These are phyloP conservation scores for Metroxylon sagu DNA, from an alignment of 176 grass and related monocot genomes.

Conservation along the genomic window DNA sequence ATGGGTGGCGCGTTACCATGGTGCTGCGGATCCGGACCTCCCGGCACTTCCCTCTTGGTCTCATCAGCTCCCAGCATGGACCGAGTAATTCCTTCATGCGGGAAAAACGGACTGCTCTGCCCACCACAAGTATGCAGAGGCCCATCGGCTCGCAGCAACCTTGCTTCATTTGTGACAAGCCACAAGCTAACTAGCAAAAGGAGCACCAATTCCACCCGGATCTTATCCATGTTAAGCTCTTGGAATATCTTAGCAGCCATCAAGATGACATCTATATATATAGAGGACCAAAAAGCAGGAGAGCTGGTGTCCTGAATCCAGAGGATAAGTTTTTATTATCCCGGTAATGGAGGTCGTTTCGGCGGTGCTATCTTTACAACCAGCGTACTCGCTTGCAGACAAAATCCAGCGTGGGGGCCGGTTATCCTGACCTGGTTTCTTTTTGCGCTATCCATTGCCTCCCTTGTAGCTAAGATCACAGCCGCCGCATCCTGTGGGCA, in stretches of 20 bases:
- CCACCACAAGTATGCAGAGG: not conserved
- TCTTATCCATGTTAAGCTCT: not conserved
- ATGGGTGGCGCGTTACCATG: not conserved
- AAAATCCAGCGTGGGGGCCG: not conserved
- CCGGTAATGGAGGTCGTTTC: conserved; percentile 15
- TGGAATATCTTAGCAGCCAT: conserved; percentile 2
- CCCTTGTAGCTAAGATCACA: too few species aligned
- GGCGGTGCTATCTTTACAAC: not conserved
- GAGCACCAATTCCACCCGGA: conserved; percentile 10
- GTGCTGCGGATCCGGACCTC: conserved; percentile 20
- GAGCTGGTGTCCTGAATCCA: not conserved
- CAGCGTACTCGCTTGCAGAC: not conserved
- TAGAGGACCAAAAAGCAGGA: too few species aligned
- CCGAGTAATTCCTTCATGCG: not conserved
- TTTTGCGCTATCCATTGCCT: too few species aligned
- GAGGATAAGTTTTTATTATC: too few species aligned
- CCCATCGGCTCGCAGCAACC: not conserved
- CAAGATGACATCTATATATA: too few species aligned
- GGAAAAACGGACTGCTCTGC: not conserved
- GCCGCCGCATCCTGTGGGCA: too few species aligned
- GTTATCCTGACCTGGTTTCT: not conserved
- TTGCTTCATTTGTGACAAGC: conserved; percentile 7
- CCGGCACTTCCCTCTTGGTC: conserved; percentile 6
- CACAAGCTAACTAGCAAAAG: conserved; percentile 6
- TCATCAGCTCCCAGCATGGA: not conserved